Evolutionary conservation across 2,329 filamentous ascomycete genomes (phyloP), one percentile per base, ranked within the genome.

Genomic region (Pseudocercospora fijiensis): DNA sequence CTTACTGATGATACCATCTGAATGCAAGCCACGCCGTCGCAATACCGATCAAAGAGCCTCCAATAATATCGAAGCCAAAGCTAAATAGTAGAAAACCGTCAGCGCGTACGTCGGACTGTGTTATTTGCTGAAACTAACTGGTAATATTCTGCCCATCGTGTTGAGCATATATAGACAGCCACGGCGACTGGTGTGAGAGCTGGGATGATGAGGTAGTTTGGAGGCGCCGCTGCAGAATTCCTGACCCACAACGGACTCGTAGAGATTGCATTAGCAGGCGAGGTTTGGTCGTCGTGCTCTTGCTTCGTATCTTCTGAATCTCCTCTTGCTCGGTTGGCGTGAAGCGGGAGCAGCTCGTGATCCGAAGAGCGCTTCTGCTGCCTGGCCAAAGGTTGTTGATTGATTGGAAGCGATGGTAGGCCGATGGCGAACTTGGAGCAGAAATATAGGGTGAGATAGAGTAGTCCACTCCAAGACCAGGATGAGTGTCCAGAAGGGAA

Each of bases 41-140:
- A 13, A 88, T 83, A 8, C 94, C 94, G 66, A 97, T 89, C 11
- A 90, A 69, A 61, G 88, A 90, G n/a, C 94, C 94, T 67, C 90
- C 91, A 2, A 97, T 78, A 68, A 97, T 90, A 69, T 98, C 94
- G 75, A 96, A 94, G n/a, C 89, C 92, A 75, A 94, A 90, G 76
- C 45, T 49, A 26, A 49, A 24, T 49, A n/a, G 13, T 8, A 24
- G 9, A 49, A 49, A n/a, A n/a, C n/a, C n/a, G 45, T 41, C 16
- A 41, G 37, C 6, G 37, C 7, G 16, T n/a, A 11, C 9, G n/a
- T 18, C 37, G 37, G 37, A 4, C 18, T 18, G 37, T 8, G 6
- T 1, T 1, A 2, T 4, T 41, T 8, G 45, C 18, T 11, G 18
- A 26, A 2, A 49, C 45, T 13, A 4, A 49, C 45, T 98, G 94